Conservation (phyloP, 768 basidiomycete species). For the Trametes coccinea region DNA sequence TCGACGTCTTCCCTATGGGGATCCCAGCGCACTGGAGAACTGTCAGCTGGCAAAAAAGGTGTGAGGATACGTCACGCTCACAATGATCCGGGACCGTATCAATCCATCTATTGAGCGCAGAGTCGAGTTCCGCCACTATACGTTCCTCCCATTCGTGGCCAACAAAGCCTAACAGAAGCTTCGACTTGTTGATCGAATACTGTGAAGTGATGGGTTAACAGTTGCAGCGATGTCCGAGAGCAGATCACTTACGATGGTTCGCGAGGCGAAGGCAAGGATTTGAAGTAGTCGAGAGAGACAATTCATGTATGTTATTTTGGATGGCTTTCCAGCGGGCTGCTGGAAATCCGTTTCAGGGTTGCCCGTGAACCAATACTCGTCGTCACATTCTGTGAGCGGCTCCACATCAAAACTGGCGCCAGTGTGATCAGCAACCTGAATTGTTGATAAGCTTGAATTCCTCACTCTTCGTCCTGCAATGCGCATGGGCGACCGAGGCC, state of each 20-base stretch:
- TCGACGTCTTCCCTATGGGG: constrained; percentile 23
- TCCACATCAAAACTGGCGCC: constrained; percentile 64
- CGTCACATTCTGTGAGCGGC: constrained; percentile 62
- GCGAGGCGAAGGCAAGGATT: constrained; percentile 59
- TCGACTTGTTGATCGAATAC: constrained; percentile 50
- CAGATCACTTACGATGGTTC: constrained; percentile 34
- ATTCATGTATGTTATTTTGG: constrained; percentile 56
- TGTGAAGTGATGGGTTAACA: constrained; percentile 10
- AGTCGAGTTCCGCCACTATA: constrained; percentile 63
- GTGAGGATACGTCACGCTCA: constrained; percentile 26
- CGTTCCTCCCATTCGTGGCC: constrained; percentile 46
- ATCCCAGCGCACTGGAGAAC: constrained; percentile 29
- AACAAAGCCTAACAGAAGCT: constrained; percentile 35
- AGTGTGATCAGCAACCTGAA: not conserved
- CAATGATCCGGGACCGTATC: constrained; percentile 58
- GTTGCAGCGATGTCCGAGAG: not conserved
- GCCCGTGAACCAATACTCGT: constrained; percentile 67
- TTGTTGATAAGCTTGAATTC: constrained; percentile 7
- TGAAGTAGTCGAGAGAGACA: constrained; percentile 56
- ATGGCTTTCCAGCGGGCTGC: constrained; percentile 61
- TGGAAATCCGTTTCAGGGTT: constrained; percentile 56
- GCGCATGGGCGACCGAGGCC: constrained; percentile 63
- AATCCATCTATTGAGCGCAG: constrained; percentile 61
- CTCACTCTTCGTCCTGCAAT: constrained; percentile 71
- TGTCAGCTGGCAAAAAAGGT: not conserved